Base-by-base conservation (phyloP, 371 early-diverging fungal genomes). In the Homolaphlyctis polyrhiza region DNA sequence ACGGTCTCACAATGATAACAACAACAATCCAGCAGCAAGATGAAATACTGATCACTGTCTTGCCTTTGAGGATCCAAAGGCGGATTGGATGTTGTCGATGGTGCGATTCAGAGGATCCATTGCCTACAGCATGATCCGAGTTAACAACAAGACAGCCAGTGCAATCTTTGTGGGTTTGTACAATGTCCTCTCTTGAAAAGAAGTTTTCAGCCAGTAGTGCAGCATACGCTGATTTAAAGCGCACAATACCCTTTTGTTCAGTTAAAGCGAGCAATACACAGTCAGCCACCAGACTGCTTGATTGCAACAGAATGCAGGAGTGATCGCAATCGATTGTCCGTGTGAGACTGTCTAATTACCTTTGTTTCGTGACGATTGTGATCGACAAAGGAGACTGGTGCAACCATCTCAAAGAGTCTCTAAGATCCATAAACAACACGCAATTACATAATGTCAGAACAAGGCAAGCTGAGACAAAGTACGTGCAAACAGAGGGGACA, bases 321-420 rank as follows among this genome's bases (percentile, higher is more conserved):
- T n/a, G n/a, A n/a, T n/a, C n/a, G n/a, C n/a, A n/a, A n/a, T n/a
- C n/a, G n/a, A n/a, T 21, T 23, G 27, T 14, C 49, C 16, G 4
- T 48, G 8, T 14, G 8, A 48, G 18, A 48, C 49, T 4, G 5
- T 18, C 23, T 27, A 23, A 4, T 21, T 23, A 23, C 49, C 23
- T 5, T 27, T 2, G 51, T 51, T 32, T 28, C 51, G 5, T 4
- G 6, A 3, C 28, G 6, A 8, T 4, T 4, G 25, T 51, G 60
- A 34, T 71, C 73, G 2, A 77, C 62, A 54, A 47, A 73, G 8
- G 67, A 62, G 13, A 77, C 73, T 1, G 73, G 71, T 1, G 74
- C 71, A 29, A 77, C 62, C 52, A 73, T 48, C 23, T 66, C 71
- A 63, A 73, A 77, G 13, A 23, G 32, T 23, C 25, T 30, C 36